Base-by-base conservation (phyloP, 1,284 basidiomycete genomes). In the Marasmius oreades region DNA sequence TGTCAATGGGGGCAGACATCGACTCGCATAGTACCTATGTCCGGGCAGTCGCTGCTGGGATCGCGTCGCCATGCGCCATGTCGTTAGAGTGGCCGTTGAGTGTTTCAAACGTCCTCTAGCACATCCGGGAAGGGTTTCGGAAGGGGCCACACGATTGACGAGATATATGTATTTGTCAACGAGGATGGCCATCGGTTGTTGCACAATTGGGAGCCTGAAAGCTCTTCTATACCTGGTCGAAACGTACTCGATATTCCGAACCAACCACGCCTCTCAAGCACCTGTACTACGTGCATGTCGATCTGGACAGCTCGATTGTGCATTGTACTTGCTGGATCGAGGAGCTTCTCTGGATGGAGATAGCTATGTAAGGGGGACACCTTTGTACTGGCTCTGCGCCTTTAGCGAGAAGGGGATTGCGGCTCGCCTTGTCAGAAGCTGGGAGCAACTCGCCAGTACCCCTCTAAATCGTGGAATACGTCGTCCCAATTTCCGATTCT, bases 81-180 rank as follows among this genome's bases (percentile, higher is more conserved):
- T 23, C 42, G 51, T 18, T 16, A 16, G 18, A 47, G 52, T 46
- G 31, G 43, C 45, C 22, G 51, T 16, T 31, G 28, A 7, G 34
- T 22, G 37, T 51, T 44, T 8, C 45, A 0, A 6, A 26, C 1
- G 42, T 7, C 7, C 28, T 58, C 36, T 37, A 58, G n/a, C 37
- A 37, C 24, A 58, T 58, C 22, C 34, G 45, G 43, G 52, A 48
- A 14, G 56, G 51, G 33, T 22, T 58, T 14, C 6, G 26, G 22
- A 45, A 46, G 20, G 52, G 47, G 18, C 14, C 0, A 39, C 10
- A 44, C 52, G 18, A 34, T 58, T 23, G 47, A 58, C 20, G 46
- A 54, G 8, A 54, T 58, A 11, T 58, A 58, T 28, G 52, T 58
- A 11, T 58, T 54, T 28, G 52, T 58, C 37, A 58, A 58, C 39